phyloP scores from a whole-genome alignment of 148 eudicot species.

The Spergularia marina region DNA sequence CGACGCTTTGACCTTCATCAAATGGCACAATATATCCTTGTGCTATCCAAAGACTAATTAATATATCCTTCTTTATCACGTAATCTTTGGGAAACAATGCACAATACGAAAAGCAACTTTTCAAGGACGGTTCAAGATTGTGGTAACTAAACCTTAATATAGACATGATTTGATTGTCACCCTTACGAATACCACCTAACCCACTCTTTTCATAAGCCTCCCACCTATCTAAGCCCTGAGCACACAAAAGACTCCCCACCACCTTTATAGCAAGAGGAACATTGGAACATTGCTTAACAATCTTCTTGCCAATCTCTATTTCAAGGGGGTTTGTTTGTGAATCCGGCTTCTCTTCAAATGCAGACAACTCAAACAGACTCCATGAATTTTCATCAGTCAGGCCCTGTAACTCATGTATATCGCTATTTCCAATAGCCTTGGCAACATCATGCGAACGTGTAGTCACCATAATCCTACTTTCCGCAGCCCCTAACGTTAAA shows the following conservation, averaged over 20 bases:
- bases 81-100: slow-evolving; percentile 20
- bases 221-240: slow-evolving; percentile 10
- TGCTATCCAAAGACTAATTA: slow-evolving; percentile 25
- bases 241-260: slow-evolving; percentile 21
- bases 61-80: background rate
- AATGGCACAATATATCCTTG: slow-evolving; percentile 7
- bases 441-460: slow-evolving; percentile 35
- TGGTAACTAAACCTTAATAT: too few relatives aligned
- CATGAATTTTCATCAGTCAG: slow-evolving; percentile 30
- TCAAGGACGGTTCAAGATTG: background rate
- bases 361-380: slow-evolving; percentile 32
- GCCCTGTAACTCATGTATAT: slow-evolving; percentile 20
- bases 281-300: slow-evolving; percentile 4
- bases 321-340: background rate
- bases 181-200: too few relatives aligned
- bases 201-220: slow-evolving; percentile 7
- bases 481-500: slow-evolving; percentile 20
- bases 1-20: slow-evolving; percentile 4
- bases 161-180: too few relatives aligned
- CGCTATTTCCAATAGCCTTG: slow-evolving; percentile 21
- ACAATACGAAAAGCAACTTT: slow-evolving; percentile 20
- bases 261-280: background rate
- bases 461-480: slow-evolving; percentile 38
- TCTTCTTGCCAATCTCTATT: slow-evolving; percentile 18
- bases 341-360: slow-evolving; percentile 11